phyloP scores from a whole-genome alignment of 2,329 filamentous ascomycete genomes.

The Pseudopithomyces maydicus region DNA sequence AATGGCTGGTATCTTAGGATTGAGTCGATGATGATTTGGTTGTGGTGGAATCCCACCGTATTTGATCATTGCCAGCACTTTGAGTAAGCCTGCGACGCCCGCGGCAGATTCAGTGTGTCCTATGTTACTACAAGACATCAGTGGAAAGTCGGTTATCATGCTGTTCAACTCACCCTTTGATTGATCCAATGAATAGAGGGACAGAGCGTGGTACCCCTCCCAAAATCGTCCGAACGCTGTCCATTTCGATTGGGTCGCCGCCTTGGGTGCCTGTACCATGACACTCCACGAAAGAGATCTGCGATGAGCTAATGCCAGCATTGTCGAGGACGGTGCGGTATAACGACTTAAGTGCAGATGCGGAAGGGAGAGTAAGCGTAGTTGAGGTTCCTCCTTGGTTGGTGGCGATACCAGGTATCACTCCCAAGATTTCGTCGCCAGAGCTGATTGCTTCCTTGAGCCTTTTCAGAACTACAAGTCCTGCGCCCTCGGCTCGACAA shows the following conservation, averaged over 20 bases:
- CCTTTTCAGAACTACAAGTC: constrained; percentile 55
- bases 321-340: constrained; percentile 9
- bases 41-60: constrained; percentile 18
- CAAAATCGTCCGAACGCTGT: constrained; percentile 25
- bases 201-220: not conserved
- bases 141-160: no score
- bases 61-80: constrained; percentile 21
- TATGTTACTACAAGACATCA: no score
- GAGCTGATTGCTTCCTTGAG: constrained; percentile 57
- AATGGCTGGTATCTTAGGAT: constrained; percentile 20
- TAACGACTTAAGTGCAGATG: constrained; percentile 8
- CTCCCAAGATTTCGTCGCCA: constrained; percentile 53
- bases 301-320: not conserved
- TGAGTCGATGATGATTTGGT: constrained; percentile 20
- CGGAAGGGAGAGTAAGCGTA: constrained; percentile 12
- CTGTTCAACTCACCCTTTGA: no score
- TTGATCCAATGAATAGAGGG: no score
- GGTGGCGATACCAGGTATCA: constrained; percentile 38
- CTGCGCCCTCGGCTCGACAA: constrained; percentile 58
- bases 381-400: constrained; percentile 15
- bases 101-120: constrained; percentile 44
- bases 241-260: constrained; percentile 25
- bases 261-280: constrained; percentile 24
- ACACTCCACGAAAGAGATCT: constrained; percentile 18
- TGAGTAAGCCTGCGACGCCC: constrained; percentile 36